Evolutionary conservation across 2,329 filamentous ascomycete species (phyloP).

Genomic region (Xenoacremonium recifei): DNA sequence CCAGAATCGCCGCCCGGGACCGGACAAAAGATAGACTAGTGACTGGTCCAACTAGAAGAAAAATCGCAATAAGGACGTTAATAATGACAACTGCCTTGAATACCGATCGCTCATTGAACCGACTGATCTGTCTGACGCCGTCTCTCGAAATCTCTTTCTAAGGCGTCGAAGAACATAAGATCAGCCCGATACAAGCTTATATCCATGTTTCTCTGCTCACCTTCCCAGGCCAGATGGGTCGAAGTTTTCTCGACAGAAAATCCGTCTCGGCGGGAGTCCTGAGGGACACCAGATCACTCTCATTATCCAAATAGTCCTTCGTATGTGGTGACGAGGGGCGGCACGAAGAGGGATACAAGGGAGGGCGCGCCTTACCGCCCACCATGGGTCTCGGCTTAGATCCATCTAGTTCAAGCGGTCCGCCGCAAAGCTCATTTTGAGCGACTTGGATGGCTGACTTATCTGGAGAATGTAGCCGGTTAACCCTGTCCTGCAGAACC

Average conservation of each 20-base stretch:
- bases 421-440: slow-evolving; percentile 2
- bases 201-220: background rate
- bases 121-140: background rate
- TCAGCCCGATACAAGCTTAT: background rate
- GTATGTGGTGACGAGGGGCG: too few relatives aligned
- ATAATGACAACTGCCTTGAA: background rate
- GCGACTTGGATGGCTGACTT: background rate
- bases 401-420: fast-evolving
- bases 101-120: slow-evolving; percentile 2
- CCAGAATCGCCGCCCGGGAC: slow-evolving; percentile 1
- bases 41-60: background rate
- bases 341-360: too few relatives aligned
- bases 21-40: slow-evolving; percentile 3
- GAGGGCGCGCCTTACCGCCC: background rate
- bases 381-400: background rate
- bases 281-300: background rate
- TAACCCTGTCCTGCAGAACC: background rate
- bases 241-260: background rate
- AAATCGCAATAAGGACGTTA: background rate
- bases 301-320: slow-evolving; percentile 1
- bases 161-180: background rate
- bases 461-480: background rate
- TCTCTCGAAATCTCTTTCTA: slow-evolving; percentile 1
- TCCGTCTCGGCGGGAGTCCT: background rate
- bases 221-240: slow-evolving; percentile 3